Base-by-base conservation (phyloP, 2,329 filamentous ascomycete species). In the Stagonosporopsis rhizophila region DNA sequence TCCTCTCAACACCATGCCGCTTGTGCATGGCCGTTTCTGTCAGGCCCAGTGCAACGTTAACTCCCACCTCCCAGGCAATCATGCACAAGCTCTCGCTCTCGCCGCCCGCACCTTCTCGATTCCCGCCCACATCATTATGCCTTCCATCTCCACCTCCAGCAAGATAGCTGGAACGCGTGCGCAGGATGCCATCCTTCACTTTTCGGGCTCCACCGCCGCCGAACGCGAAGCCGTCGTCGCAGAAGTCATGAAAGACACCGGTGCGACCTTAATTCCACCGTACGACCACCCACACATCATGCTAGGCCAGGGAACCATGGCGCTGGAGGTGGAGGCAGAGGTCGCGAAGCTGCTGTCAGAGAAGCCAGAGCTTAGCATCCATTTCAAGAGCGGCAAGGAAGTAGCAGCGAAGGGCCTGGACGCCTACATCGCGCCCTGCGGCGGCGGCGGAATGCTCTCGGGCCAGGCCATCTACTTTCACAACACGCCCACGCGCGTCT, bases 251-350 rank as follows among this genome's bases (percentile, higher is more conserved):
- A 79, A 80, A 25, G 79, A 87, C 56, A 96, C 91, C 0, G 88
- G 89, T 37, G 92, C 92, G 0, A 86, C 88, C 0, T 80, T 97
- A 9, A 84, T 99, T 4, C 93, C 93, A 50, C 93, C 95, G 0
- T 97, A 97, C 73, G 91, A 98, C 75, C 91, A 98, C 77, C 89
- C 90, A 2, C 87, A 97, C 74, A 92, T 97, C 63, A 89, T 98
- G 52, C 85, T 96, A 0, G 94, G 95, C 0, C 93, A 97, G 79
- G 95, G 94, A n/a, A 98, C 94, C 0, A 81, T 91, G 59, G 93
- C 87, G 0, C 75, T 97, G 5, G 95, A 99, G 76, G 76, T 97
- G 30, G 88, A 92, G 72, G 80, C 84, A 58, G 93, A 98, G 72
- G 90, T 88, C 1, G 75, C 72, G 4, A 80, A 82, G 39, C 67